Evolutionary conservation across 2,329 filamentous ascomycete genomes (phyloP).

Genomic region (Anisogramma anomala): DNA sequence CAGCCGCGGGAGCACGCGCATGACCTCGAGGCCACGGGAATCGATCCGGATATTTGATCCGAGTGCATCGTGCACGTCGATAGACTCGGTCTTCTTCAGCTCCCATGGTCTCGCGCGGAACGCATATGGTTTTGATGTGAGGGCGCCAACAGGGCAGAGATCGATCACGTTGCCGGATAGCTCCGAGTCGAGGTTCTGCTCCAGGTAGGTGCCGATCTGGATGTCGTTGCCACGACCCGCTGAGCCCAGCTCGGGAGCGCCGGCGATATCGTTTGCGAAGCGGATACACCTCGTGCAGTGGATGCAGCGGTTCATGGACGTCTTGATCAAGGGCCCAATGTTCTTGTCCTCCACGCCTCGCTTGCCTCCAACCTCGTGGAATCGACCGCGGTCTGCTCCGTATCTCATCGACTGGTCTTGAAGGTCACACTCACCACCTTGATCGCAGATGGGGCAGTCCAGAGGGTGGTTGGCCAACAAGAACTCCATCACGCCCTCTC

Average conservation of each 20-base stretch:
- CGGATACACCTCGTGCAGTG: conserved; percentile 97
- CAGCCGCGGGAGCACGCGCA: conserved; percentile 82
- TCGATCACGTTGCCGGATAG: conserved; percentile 97
- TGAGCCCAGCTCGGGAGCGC: conserved; percentile 88
- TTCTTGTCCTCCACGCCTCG: conserved; percentile 99
- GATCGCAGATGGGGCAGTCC: conserved; percentile 95
- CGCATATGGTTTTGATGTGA: conserved; percentile 94
- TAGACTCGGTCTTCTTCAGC: conserved; percentile 86
- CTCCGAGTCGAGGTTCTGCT: conserved; percentile 86
- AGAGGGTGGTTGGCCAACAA: conserved; percentile 90
- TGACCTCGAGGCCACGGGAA: conserved; percentile 85
- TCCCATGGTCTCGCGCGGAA: conserved; percentile 97
- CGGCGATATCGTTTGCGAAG: conserved; percentile 94
- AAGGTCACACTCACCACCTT: conserved; percentile 96
- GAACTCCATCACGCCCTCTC: conserved; percentile 99
- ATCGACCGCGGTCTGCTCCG: conserved; percentile 86
- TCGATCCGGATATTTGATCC: conserved; percentile 94
- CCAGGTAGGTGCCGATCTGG: conserved; percentile 96
- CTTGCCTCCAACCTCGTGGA: conserved; percentile 93
- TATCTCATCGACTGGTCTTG: conserved; percentile 99
- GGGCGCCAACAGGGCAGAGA: conserved; percentile 90
- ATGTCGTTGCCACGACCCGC: conserved; percentile 92
- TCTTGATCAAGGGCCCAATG: conserved; percentile 95
- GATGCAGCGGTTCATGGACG: conserved; percentile 99
- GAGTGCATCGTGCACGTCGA: conserved; percentile 85